phyloP scores from a whole-genome alignment of 2,329 filamentous ascomycete genomes.

The Botrytis deweyae region DNA sequence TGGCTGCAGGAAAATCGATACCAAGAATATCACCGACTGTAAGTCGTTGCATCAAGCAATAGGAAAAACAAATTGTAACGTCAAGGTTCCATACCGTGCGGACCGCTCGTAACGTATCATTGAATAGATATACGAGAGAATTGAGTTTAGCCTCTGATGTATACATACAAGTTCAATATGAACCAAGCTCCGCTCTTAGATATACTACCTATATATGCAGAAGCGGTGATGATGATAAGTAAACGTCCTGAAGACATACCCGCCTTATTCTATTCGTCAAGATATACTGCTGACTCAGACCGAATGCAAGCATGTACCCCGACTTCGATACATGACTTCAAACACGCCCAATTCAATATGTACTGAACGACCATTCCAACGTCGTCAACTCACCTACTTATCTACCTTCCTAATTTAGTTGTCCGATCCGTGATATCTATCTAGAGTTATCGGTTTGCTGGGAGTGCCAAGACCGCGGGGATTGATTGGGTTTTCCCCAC shows the following conservation, averaged over 20 bases:
- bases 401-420: background rate
- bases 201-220: background rate
- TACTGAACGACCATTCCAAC: background rate
- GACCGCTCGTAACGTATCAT: background rate
- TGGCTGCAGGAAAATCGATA: conserved; percentile 2
- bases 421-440: background rate
- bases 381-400: background rate
- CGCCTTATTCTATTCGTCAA: background rate
- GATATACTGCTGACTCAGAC: background rate
- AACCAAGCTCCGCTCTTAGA: background rate
- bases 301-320: background rate
- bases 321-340: background rate
- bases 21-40: background rate
- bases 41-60: background rate
- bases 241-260: background rate
- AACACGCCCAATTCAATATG: background rate
- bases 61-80: no score
- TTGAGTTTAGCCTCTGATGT: no score
- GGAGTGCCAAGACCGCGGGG: background rate
- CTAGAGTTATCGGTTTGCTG: background rate
- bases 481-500: background rate
- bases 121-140: background rate
- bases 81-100: no score
- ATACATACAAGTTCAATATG: no score
- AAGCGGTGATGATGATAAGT: background rate